Evolutionary conservation across 2,329 filamentous ascomycete genomes (phyloP), one percentile per base, ranked within the genome.

Genomic region (Colletotrichum falcatum): DNA sequence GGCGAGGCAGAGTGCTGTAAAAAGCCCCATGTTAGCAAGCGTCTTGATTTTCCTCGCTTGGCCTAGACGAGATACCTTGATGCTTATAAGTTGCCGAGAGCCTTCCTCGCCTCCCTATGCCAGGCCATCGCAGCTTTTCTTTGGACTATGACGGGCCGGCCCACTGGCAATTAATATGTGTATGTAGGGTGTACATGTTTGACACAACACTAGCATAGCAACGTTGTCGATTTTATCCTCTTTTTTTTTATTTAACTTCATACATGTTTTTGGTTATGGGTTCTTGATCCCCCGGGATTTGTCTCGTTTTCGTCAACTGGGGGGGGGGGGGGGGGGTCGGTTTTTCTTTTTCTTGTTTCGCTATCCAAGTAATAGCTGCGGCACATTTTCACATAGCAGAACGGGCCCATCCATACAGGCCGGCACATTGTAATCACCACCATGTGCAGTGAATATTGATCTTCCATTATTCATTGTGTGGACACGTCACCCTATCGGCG

Each of bases 1-100:
- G 58, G 44, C 44, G 64, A 63, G 64, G 59, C 53, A 67, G 35
- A 63, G 51, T 59, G 64, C 59, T 44, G 46, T 63, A 23, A 59
- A 39, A 39, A 59, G 39, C 35, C 46, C 53, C 26, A 59, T 62
- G 30, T 59, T 46, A 68, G 68, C 64, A 68, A 67, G 68, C 68
- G 65, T 63, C 46, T 33, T 39, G 49, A 62, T 67, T 63, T 59
- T 62, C 20, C 20, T 39, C 46, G 53, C 64, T 58, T 70, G 26
- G 56, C 46, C 44, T 68, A 70, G 64, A 65, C 23, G 67, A 67
- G 64, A 67, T 67, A 70, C 65, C 58, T 63, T 46, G 42, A 39
- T 48, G 64, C 58, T 63, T 55, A 33, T 26, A 33, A 59, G 58
- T 54, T 44, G 37, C 59, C 62, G 35, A 53, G 35, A 53, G 37